Evolutionary conservation across 257 asterid species (phyloP), one percentile per base, ranked within the genome.

Genomic region (Primulina tabacum): DNA sequence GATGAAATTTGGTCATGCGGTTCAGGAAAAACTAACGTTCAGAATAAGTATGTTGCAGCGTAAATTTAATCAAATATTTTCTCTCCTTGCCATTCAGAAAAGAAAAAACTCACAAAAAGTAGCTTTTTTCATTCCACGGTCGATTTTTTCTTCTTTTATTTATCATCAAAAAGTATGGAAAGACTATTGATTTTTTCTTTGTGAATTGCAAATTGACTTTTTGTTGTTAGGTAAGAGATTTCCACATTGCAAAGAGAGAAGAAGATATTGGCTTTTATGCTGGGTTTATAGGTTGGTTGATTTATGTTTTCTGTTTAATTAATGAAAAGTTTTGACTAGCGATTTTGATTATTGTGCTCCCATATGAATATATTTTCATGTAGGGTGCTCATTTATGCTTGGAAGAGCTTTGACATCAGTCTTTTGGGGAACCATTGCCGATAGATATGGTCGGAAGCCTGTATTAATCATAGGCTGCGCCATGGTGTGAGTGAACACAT

Each of bases 191-290:
- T 63, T 65, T 2, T 52, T 37, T 52, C 37, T 62, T 74, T 64
- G 14, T 24, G 34, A 70, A 69, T 52, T 64, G 55, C 8, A 33
- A 21, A 16, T 47, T 30, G 60, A 58, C 62, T 43, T 62, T 47
- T 50, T 74, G 53, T 47, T 73, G 70, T 79, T 28, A 88, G 97
- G 74, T 88, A 66, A 72, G 86, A 60, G 97, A 90, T 75, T 90
- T 90, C 69, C 84, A 82, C 71, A 81, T 90, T 76, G 97, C 97
- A 9, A 65, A 84, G 69, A 75, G 69, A 75, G 95, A 88, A 76
- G 97, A 86, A 77, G 95, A 88, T 82, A 86, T 90, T 60, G 92
- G 91, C 50, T 88, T 58, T 61, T 88, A 88, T 77, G 95, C 89
- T 7, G 97, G 97, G 75, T 88, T 74, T 79, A 65, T 90, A 73